A percentile compares a stretch with the other conserved stretches of the same genome.
Conservation (phyloP, 2,329 filamentous ascomycete species). For the Sporothrix globosa region DNA sequence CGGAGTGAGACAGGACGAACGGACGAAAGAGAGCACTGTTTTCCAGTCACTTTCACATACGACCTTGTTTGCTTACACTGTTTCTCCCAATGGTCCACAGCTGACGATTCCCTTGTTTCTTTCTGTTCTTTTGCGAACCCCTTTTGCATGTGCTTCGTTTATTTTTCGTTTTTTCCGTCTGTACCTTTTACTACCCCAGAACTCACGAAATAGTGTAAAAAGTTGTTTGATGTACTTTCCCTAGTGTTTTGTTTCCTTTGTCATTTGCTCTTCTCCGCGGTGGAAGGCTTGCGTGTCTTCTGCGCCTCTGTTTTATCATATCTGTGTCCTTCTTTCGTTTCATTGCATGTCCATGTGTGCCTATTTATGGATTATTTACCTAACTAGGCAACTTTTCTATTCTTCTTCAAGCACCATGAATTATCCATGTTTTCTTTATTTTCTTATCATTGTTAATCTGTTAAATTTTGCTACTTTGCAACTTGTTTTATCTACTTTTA, state of each 20-base stretch:
- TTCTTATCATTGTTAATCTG: not conserved
- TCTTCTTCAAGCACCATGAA: not conserved
- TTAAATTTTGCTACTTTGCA: not conserved
- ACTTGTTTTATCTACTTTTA: not conserved
- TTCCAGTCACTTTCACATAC: not conserved
- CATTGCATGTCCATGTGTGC: not conserved
- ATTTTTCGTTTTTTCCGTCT: no score
- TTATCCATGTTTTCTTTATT: not conserved
- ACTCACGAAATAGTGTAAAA: conserved; percentile 21
- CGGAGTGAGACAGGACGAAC: not conserved
- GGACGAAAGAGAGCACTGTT: not conserved
- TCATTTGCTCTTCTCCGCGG: not conserved
- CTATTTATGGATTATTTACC: not conserved
- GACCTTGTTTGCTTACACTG: not conserved
- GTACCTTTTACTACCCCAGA: not conserved
- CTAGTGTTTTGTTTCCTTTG: not conserved
- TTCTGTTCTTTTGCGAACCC: not conserved
- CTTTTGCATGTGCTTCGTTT: not conserved
- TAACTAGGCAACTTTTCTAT: not conserved
- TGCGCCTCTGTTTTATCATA: not conserved
- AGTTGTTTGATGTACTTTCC: not conserved
- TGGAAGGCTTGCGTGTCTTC: not conserved
- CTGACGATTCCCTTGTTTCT: not conserved
- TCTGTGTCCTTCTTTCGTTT: not conserved
- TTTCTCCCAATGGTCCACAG: not conserved